Evolutionary conservation across 2,329 filamentous ascomycete genomes (phyloP).

Genomic region (Orbilia quercus): DNA sequence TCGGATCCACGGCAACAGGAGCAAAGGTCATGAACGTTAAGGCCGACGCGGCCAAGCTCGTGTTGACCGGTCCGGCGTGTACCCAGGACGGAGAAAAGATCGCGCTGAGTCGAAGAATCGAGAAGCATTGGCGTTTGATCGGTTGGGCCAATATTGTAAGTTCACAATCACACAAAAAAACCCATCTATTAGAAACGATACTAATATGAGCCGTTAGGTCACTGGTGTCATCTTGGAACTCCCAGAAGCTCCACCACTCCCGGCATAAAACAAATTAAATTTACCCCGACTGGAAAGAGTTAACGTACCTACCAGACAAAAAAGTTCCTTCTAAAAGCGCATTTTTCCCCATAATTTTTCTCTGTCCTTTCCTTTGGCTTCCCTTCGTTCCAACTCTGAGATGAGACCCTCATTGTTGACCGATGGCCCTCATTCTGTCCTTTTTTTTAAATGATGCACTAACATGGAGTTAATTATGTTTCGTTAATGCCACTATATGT

Average conservation of each 20-base stretch:
- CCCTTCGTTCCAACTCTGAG: conserved; percentile 1
- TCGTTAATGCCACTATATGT: conserved; percentile 12
- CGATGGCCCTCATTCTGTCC: conserved; percentile 20
- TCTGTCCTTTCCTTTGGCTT: conserved; percentile 8
- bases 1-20: conserved; percentile 95
- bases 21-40: conserved; percentile 97
- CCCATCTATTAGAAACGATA: background rate
- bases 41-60: conserved; percentile 95
- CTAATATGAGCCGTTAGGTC: conserved; percentile 31
- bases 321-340: conserved; percentile 45
- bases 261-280: conserved; percentile 23
- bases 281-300: background rate
- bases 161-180: conserved; percentile 21
- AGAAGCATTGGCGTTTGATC: conserved; percentile 98
- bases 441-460: conserved; percentile 28
- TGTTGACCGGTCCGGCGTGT: conserved; percentile 91
- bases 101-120: conserved; percentile 92
- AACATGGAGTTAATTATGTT: conserved; percentile 45
- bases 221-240: conserved; percentile 52
- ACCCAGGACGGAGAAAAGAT: conserved; percentile 99
- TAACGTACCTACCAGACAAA: background rate
- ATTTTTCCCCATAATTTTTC: too few relatives aligned
- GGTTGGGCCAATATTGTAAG: conserved; percentile 84
- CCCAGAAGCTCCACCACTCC: conserved; percentile 43
- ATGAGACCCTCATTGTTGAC: conserved; percentile 44